Evolutionary conservation across 331 rosid species (phyloP).

Genomic region (Phaseolus coccineus): DNA sequence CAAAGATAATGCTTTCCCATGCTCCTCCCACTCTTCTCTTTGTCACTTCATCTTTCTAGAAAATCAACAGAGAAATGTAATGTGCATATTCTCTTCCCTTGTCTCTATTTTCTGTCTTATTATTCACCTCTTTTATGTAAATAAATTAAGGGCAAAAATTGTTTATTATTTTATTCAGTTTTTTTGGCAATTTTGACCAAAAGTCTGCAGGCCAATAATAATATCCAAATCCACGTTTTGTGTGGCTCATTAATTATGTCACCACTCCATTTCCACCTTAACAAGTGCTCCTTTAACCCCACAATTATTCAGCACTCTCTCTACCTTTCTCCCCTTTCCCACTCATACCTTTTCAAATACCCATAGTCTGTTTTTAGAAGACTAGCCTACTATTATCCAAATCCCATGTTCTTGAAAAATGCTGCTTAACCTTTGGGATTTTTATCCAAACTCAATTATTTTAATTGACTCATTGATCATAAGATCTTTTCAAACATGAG

Average conservation of each 20-base stretch:
- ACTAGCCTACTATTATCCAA: no score
- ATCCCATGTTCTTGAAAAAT: no score
- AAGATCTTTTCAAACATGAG: no score
- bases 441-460: no score
- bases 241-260: constrained; percentile 16
- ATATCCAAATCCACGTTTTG: constrained; percentile 14
- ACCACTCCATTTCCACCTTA: constrained; percentile 1
- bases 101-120: constrained; percentile 31
- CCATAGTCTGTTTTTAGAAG: no score
- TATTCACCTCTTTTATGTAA: background rate
- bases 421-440: no score
- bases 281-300: background rate
- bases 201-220: constrained; percentile 48
- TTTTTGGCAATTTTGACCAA: background rate
- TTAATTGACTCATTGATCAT: no score
- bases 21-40: no score
- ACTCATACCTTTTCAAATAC: background rate
- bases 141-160: background rate
- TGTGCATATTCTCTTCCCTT: background rate
- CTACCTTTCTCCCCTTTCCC: background rate
- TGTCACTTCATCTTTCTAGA: no score
- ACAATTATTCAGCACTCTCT: background rate
- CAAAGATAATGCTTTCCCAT: no score
- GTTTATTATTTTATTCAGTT: constrained; percentile 3
- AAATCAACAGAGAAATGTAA: no score